phyloP scores from a whole-genome alignment of 306 rosid species.

The Gastrolobium villosum region DNA sequence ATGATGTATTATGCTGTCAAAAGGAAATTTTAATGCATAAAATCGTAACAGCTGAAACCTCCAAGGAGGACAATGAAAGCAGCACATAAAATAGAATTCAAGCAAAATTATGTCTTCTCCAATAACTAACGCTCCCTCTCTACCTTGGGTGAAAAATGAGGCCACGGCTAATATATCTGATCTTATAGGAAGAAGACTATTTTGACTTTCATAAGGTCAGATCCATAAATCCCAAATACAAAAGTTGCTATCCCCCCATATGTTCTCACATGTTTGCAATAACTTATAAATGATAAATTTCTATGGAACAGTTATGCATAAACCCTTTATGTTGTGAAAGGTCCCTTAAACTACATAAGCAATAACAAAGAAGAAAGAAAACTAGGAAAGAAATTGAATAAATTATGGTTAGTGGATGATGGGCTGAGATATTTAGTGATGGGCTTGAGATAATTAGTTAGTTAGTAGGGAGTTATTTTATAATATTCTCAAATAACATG shows the following conservation, averaged over 20 bases:
- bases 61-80: constrained; percentile 34
- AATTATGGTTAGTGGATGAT: background rate
- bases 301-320: constrained; percentile 1
- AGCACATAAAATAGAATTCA: constrained; percentile 15
- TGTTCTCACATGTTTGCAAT: background rate
- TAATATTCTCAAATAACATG: too few relatives aligned
- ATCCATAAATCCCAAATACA: constrained; percentile 33
- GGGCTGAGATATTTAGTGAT: too few relatives aligned
- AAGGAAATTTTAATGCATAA: background rate
- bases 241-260: background rate
- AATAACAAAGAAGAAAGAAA: constrained; percentile 28
- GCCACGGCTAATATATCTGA: background rate
- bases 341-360: background rate
- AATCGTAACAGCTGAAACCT: constrained; percentile 3
- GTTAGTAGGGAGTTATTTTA: too few relatives aligned
- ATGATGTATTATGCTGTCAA: background rate
- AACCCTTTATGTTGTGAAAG: background rate
- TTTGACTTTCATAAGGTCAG: background rate
- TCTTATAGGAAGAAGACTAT: background rate
- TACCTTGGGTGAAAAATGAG: background rate
- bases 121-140: constrained; percentile 5
- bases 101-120: constrained; percentile 35
- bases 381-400: background rate
- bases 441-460: too few relatives aligned
- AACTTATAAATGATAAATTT: constrained; percentile 14